Conservation (phyloP, 2,329 filamentous ascomycete species). For the Trichoderma endophyticum region DNA sequence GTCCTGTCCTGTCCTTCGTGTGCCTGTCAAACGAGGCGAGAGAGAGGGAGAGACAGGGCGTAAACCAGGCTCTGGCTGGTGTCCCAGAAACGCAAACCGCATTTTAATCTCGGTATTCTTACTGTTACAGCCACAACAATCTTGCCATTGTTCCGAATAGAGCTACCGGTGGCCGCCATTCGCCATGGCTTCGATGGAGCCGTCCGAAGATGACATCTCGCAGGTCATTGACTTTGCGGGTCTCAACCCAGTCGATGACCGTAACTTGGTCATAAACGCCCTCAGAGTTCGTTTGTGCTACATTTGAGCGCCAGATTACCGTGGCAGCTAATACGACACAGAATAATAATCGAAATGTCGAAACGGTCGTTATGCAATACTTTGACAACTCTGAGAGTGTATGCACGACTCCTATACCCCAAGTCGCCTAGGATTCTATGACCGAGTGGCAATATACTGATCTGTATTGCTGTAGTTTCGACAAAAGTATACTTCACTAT, state of each 20-base stretch:
- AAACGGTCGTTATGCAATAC: constrained; percentile 50
- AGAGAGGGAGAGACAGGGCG: background rate
- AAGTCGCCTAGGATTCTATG: background rate
- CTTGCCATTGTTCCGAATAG: background rate
- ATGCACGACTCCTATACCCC: constrained; percentile 16
- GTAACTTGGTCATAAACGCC: constrained; percentile 39
- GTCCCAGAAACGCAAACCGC: background rate
- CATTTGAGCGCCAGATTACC: background rate
- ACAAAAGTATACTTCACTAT: constrained; percentile 45
- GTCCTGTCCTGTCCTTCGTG: background rate
- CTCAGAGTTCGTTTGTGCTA: constrained; percentile 36
- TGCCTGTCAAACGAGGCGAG: background rate
- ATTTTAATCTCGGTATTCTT: background rate
- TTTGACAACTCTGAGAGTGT: constrained; percentile 45
- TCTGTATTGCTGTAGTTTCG: constrained; percentile 37
- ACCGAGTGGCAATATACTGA: background rate
- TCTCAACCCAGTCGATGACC: constrained; percentile 37
- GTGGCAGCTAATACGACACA: constrained; percentile 10
- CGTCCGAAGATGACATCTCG: constrained; percentile 36
- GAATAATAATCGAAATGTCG: constrained; percentile 44
- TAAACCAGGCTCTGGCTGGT: background rate
- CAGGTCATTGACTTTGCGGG: constrained; percentile 43
- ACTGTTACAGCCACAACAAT: background rate
- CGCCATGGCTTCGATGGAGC: constrained; percentile 35
- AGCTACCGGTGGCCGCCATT: background rate